Evolutionary conservation across 306 rosid species (phyloP), one percentile per base, ranked within the genome.

Genomic region (Erythrophleum fordii): DNA sequence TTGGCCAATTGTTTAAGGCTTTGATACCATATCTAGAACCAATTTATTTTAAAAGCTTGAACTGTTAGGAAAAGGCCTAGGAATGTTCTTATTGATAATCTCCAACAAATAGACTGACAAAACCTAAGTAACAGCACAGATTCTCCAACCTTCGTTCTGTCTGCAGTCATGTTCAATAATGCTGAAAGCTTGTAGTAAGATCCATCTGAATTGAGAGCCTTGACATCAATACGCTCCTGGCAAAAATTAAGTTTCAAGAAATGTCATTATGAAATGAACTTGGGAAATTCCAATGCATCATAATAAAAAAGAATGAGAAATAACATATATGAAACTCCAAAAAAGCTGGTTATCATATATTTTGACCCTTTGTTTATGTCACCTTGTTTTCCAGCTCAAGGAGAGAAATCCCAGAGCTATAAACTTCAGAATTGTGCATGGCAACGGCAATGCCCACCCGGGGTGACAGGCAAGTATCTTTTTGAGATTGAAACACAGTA

Each of bases 311-410:
- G 31, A 65, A 44, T 18, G 16, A 18, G 26, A 66, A 25, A 61
- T 5, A 46, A 49, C 7, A 22, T 5, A 67, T 64, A 7, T 55
- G 42, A 53, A 49, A 49, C 28, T 35, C 20, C 75, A 56, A 61
- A 25, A 61, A 48, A 55, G 64, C 28, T 26, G 67, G 18, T 39
- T 18, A 34, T 65, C 29, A 66, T n/a, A 28, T 73, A 71, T 31
- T 66, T 71, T 71, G 66, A 53, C 46, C 78, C 51, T 62, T 78
- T 68, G 74, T 73, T 62, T 75, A 72, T 31, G 77, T 58, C 72
- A 95, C 99, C 99, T 95, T 93, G 87, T 95, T 95, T 89, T 95
- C 99, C 68, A 95, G 87, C 75, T 95, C 99, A 85, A 64, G 91
- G 69, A 93, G 89, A 75, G 98, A 95, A 59, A 95, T 85, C 83